phyloP scores from a whole-genome alignment of 495 filamentous ascomycete species.

The Penicillium chermesinum region DNA sequence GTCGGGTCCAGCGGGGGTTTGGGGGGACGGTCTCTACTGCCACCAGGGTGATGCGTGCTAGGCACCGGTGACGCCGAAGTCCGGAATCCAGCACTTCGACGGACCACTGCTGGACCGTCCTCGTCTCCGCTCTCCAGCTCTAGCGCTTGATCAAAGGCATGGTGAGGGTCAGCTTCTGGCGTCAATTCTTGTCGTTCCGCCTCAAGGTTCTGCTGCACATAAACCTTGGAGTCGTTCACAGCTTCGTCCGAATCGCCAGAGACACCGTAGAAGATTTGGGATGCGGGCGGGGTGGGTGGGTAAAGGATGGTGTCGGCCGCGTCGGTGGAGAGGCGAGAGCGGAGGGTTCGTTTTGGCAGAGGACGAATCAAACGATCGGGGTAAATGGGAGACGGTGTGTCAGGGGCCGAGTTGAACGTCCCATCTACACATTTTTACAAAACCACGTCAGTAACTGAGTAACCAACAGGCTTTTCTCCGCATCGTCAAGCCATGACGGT shows the following conservation, averaged over 20 bases:
- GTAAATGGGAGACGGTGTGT: conserved; percentile 69
- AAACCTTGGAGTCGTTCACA: conserved; percentile 40
- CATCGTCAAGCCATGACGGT: conserved; percentile 8
- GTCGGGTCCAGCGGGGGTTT: conserved; percentile 54
- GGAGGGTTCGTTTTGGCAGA: conserved; percentile 79
- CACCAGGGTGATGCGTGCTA: conserved; percentile 22
- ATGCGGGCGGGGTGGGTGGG: conserved; percentile 62
- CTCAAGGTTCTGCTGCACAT: conserved; percentile 40
- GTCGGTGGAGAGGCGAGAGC: conserved; percentile 78
- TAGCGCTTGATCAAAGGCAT: conserved; percentile 35
- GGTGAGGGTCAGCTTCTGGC: conserved; percentile 42
- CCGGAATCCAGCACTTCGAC: conserved; percentile 41
- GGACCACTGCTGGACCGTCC: conserved; percentile 41
- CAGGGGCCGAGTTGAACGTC: conserved; percentile 56
- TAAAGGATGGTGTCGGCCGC: conserved; percentile 78
- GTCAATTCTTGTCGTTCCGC: conserved; percentile 41
- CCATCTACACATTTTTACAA: conserved; percentile 39
- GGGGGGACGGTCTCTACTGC: conserved; percentile 21
- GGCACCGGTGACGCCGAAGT: conserved; percentile 34
- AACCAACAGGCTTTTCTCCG: conserved; percentile 23
- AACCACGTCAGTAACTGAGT: conserved; percentile 40
- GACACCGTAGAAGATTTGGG: conserved; percentile 71
- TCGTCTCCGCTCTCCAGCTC: conserved; percentile 45
- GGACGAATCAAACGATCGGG: conserved; percentile 90
- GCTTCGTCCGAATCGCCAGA: conserved; percentile 44